phyloP scores from a whole-genome alignment of 2,329 filamentous ascomycete genomes.

The Diaporthe batatas region DNA sequence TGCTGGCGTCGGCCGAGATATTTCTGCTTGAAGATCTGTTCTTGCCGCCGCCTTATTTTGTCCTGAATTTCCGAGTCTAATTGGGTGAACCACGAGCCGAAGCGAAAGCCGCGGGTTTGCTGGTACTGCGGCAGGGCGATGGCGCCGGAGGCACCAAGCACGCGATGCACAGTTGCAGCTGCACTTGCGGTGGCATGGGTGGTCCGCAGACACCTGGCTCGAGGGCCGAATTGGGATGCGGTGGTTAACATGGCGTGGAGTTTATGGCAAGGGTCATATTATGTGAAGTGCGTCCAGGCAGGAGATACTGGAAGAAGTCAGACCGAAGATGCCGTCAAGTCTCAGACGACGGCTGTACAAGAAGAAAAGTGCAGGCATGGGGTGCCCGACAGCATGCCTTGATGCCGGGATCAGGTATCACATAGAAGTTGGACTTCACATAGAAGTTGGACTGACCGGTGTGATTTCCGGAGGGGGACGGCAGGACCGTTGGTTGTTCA shows the following conservation, averaged over 20 bases:
- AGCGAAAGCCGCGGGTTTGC: slow-evolving; percentile 63
- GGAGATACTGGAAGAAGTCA: slow-evolving; percentile 7
- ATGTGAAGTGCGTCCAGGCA: background rate
- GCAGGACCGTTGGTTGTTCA: slow-evolving; percentile 9
- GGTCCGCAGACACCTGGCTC: slow-evolving; percentile 47
- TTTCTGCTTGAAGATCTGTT: slow-evolving; percentile 59
- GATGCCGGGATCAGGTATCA: background rate
- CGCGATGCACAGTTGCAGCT: slow-evolving; percentile 24
- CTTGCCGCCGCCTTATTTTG: slow-evolving; percentile 60
- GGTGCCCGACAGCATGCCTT: background rate
- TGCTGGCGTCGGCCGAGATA: slow-evolving; percentile 58
- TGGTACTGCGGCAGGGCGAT: slow-evolving; percentile 49
- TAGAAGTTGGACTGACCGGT: background rate
- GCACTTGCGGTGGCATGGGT: slow-evolving; percentile 40
- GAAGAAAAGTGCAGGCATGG: background rate
- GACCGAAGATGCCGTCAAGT: background rate
- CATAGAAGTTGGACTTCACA: background rate
- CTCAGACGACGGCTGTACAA: background rate
- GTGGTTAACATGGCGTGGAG: slow-evolving; percentile 52
- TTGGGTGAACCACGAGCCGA: slow-evolving; percentile 61
- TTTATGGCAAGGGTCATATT: slow-evolving; percentile 26
- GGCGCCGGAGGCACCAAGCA: slow-evolving; percentile 42
- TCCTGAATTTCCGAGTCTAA: slow-evolving; percentile 57
- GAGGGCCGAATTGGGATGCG: slow-evolving; percentile 48
- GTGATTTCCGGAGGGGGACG: background rate